These are phyloP conservation scores for Arthroderma uncinatum DNA, from an alignment of 2,329 filamentous ascomycete genomes.

Conservation along the genomic window DNA sequence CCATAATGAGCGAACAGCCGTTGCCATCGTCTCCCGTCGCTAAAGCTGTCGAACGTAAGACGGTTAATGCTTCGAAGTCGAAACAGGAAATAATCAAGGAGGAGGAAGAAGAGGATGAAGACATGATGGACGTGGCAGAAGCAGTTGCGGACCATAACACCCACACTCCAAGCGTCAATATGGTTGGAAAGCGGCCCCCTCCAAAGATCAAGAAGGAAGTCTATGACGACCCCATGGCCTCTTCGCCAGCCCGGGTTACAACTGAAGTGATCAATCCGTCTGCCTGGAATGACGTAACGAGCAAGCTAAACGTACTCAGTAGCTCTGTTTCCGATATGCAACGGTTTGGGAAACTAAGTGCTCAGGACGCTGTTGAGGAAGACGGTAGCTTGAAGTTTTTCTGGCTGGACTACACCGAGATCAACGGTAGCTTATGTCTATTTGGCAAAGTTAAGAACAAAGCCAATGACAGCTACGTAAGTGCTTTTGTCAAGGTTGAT, in stretches of 20 bases:
- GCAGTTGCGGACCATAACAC: conserved; percentile 53
- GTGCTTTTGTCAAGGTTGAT: conserved; percentile 92
- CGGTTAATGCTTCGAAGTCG: conserved; percentile 41
- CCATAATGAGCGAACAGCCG: conserved; percentile 74
- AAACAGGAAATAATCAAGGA: conserved; percentile 14
- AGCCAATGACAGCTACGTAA: conserved; percentile 64
- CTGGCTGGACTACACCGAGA: conserved; percentile 91
- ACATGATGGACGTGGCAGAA: conserved; percentile 77
- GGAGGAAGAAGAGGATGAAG: conserved; percentile 65
- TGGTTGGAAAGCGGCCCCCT: conserved; percentile 65
- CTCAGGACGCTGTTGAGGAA: conserved; percentile 78
- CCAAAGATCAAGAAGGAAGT: conserved; percentile 62
- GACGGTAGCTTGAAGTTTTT: conserved; percentile 90
- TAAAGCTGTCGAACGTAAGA: conserved; percentile 65
- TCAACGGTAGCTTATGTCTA: conserved; percentile 81
- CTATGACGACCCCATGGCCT: conserved; percentile 61
- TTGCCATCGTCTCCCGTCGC: conserved; percentile 76
- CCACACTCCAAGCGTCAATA: conserved; percentile 64
- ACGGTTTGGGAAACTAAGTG: conserved; percentile 66
- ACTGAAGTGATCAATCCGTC: conserved; percentile 60
- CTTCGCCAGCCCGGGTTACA: conserved; percentile 57
- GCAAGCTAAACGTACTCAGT: conserved; percentile 73
- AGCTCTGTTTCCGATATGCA: conserved; percentile 53
- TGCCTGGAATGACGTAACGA: conserved; percentile 78
- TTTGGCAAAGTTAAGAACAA: conserved; percentile 96